Conservation (phyloP, 345 rosid species). For the Mercurialis annua region DNA sequence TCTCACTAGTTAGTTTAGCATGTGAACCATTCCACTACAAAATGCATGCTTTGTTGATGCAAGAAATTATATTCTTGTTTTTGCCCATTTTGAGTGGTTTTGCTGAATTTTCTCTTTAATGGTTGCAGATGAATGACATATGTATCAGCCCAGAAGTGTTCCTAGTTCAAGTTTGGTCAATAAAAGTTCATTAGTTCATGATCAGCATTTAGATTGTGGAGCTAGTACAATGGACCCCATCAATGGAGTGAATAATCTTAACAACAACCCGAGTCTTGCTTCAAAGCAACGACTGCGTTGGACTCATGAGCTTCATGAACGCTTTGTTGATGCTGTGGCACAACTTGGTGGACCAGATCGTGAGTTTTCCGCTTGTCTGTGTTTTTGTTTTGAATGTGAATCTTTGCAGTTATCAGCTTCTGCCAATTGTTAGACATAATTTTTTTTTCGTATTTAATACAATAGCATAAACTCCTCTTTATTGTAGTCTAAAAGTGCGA, state of each 20-base stretch:
- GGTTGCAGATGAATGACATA: conserved; percentile 39
- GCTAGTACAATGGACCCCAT: conserved; percentile 64
- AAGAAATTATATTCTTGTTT: not conserved
- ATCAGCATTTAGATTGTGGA: conserved; percentile 47
- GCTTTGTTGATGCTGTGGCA: conserved; percentile 98
- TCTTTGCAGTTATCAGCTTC: not conserved
- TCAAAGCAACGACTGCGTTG: conserved; percentile 96
- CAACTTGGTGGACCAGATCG: conserved; percentile 99
- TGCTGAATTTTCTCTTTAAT: conserved; percentile 16
- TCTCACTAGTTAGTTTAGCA: not conserved
- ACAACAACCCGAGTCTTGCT: conserved; percentile 70
- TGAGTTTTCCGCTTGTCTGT: conserved; percentile 39
- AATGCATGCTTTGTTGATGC: not conserved
- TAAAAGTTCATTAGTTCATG: conserved; percentile 47
- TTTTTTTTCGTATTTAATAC: not conserved
- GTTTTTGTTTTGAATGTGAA: not conserved
- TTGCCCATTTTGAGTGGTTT: no score
- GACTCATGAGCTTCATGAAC: conserved; percentile 99
- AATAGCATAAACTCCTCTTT: not conserved
- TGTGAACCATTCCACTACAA: not conserved
- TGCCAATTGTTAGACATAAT: not conserved
- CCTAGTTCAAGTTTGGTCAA: conserved; percentile 41
- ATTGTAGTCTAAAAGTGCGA: not conserved
- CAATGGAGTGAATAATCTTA: conserved; percentile 56
- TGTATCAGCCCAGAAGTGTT: conserved; percentile 46